Evolutionary conservation across 1,139 yeast species (phyloP), one percentile per base, ranked within the genome.

Genomic region (Spathaspora sp.): DNA sequence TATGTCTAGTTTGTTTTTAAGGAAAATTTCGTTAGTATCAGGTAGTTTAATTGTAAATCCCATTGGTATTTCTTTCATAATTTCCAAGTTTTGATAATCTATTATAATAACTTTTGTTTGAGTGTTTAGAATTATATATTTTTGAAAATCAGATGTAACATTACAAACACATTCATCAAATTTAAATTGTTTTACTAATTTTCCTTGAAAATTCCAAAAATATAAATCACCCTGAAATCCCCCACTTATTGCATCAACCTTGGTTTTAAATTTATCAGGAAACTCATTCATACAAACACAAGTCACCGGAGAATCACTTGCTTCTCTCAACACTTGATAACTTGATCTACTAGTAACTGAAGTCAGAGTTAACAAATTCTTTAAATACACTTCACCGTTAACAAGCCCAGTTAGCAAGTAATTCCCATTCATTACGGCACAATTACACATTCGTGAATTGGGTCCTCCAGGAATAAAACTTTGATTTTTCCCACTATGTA

Each of bases 401-500:
- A 42, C 41, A 13, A 60, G 65, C 13, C 72, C 70, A 43, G 65
- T 58, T 3, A 68, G 58, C 25, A 70, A 52, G 52, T 68, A 67
- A 47, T 59, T 65, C 74, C 73, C 71, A 51, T 64, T 70, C 11
- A 70, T 49, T 20, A 59, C 61, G 52, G 54, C 62, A 34, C 66
- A 56, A 17, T 51, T 41, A 7, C 23, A 20, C 23, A 63, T 53
- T n/a, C 56, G 56, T 2, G 61, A 54, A 43, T 58, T 55, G n/a
- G 55, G 47, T 31, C 51, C 56, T 1, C 74, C 76, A 0, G 77
- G 78, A 4, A 73, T 65, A 46, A 61, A 72, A 33, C 72, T 64
- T 43, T 70, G 77, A 49, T 61, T 67, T 46, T 62, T 64, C 0
- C 82, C 82, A 56, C 63, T 70, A 39, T 62, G 61, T 42, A 76